Evolutionary conservation across 225 moss, liverwort and hornwort genomes (phyloP), one percentile per base, ranked within the genome.

Genomic region (Asterella californica): DNA sequence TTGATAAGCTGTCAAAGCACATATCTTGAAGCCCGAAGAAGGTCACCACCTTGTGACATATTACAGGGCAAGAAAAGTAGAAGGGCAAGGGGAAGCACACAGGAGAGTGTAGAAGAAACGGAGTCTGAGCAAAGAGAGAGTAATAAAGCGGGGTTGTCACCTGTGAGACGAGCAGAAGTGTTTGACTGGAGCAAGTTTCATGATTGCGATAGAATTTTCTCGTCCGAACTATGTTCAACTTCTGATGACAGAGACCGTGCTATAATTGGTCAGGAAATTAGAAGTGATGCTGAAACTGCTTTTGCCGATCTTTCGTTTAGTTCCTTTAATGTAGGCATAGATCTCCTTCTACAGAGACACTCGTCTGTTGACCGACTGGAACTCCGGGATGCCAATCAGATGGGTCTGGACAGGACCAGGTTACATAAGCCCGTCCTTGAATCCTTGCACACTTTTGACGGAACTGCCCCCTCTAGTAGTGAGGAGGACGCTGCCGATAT

Each of bases 51-150:
- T 47, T 71, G 37, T 80, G 70, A 14, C 42, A 77, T 57, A 27
- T 12, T 64, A 61, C 79, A 71, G 76, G 82, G 85, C 57, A 86
- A 86, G 80, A 86, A 86, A 80, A 74, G 73, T 46, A 82, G 82
- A 80, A 83, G 49, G 72, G 71, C 9, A 71, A 80, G 76, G 36
- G 85, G 77, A 60, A 77, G 73, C 25, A 68, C 70, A 22, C 46
- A 59, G 7, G 50, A 74, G 77, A 63, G 37, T 29, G 32, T 76
- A 80, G 80, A 68, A 17, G 77, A 78, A 47, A 10, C 74, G 38
- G 80, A 80, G 24, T 72, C 72, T 49, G 77, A 49, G 38, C 59
- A 34, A 32, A 77, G 49, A 57, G 80, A 77, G 29, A 80, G n/a
- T 66, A 57, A 62, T 18, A 62, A 61, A 15, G 52, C 32, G 82